phyloP scores from a whole-genome alignment of 768 basidiomycete genomes.

The Kwoniella dejecticola region DNA sequence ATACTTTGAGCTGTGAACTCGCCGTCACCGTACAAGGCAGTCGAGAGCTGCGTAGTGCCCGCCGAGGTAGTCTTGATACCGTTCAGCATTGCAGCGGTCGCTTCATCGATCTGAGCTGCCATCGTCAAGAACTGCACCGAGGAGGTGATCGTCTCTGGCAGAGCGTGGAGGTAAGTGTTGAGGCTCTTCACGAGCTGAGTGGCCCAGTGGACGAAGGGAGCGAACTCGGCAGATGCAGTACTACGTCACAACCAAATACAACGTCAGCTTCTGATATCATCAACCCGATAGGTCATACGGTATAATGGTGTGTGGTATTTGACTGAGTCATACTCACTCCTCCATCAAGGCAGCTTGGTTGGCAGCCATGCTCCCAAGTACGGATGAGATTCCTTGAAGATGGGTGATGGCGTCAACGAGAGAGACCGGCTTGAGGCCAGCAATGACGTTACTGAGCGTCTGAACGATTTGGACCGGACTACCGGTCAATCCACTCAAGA shows the following conservation, averaged over 20 bases:
- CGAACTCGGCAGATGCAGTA: constrained; percentile 14
- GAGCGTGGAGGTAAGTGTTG: constrained; percentile 7
- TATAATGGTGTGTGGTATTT: too few relatives aligned
- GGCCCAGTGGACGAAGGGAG: constrained; percentile 11
- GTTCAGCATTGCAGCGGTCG: constrained; percentile 11
- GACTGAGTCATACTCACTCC: constrained; percentile 14
- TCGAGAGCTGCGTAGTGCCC: constrained; percentile 9
- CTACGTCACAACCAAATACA: too few relatives aligned
- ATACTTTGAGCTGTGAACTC: constrained; percentile 2
- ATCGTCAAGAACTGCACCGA: constrained; percentile 6
- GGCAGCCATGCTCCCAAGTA: background rate
- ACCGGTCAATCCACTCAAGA: background rate
- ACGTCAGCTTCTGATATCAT: too few relatives aligned
- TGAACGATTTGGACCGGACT: constrained; percentile 14
- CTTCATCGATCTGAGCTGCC: constrained; percentile 15
- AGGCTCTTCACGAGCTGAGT: constrained; percentile 16
- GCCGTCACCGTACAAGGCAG: constrained; percentile 18
- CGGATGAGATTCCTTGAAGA: constrained; percentile 7
- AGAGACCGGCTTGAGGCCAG: constrained; percentile 9
- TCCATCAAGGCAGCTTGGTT: constrained; percentile 6
- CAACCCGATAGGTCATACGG: too few relatives aligned
- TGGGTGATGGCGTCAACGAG: constrained; percentile 6
- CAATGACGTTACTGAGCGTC: constrained; percentile 13
- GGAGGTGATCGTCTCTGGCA: constrained; percentile 4
- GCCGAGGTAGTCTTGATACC: constrained; percentile 8